Percentiles rank a stretch among this genome's conserved stretches.
phyloP scores from a whole-genome alignment of 2,329 filamentous ascomycete genomes.

The Fusarium sp. region DNA sequence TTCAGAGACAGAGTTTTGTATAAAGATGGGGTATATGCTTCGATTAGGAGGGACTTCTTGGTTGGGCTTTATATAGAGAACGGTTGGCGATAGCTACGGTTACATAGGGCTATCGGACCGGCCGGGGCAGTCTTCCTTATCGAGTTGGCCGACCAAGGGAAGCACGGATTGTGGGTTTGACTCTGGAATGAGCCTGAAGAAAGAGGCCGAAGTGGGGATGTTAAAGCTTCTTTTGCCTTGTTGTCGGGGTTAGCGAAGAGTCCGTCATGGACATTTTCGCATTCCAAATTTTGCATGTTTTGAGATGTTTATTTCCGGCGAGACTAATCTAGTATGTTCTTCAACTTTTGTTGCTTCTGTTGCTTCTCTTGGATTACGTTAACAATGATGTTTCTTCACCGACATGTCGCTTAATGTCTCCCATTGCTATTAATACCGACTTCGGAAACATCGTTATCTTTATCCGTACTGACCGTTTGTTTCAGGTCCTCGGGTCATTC shows the following conservation, averaged over 20 bases:
- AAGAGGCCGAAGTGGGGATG: not conserved
- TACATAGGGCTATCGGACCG: not conserved
- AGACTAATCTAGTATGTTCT: not conserved
- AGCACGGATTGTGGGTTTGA: conserved; percentile 2
- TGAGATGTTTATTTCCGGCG: not conserved
- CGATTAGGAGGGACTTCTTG: not conserved
- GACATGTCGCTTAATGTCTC: not conserved
- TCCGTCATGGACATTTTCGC: not conserved
- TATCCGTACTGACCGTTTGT: not conserved
- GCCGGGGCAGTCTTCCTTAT: conserved; percentile 15
- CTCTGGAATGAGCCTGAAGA: not conserved
- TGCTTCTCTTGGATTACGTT: not conserved
- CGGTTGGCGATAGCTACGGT: not conserved
- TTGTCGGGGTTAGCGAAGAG: not conserved
- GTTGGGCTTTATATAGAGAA: conserved; percentile 22
- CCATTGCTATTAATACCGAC: not conserved
- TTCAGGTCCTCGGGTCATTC: not conserved
- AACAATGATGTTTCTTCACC: not conserved
- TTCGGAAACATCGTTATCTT: not conserved
- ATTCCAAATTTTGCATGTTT: not conserved
- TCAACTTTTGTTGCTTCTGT: not conserved
- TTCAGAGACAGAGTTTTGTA: not conserved
- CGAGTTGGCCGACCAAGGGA: not conserved
- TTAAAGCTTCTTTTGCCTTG: conserved; percentile 2
- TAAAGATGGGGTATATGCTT: not conserved